Evolutionary conservation across 2,329 filamentous ascomycete genomes (phyloP).

Genomic region (Akanthomyces lecanii): DNA sequence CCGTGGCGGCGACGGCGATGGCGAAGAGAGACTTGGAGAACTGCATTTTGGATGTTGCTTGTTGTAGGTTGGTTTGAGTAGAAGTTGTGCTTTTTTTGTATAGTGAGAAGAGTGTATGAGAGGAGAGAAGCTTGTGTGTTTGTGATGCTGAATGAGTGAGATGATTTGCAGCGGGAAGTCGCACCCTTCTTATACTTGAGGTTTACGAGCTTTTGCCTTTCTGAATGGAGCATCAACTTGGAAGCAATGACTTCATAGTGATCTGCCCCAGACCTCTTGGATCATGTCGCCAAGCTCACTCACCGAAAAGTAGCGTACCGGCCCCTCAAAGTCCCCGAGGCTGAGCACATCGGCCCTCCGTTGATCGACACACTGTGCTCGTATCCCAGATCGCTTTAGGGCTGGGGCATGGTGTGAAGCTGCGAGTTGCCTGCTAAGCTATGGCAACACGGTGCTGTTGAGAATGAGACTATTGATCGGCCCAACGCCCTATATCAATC

Average conservation of each 20-base stretch:
- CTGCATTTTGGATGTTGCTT: slow-evolving; percentile 36
- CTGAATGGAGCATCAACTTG: background rate
- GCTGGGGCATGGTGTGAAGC: background rate
- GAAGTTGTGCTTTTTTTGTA: slow-evolving; percentile 1
- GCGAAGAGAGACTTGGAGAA: slow-evolving; percentile 37
- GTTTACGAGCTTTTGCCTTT: background rate
- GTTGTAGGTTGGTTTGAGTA: slow-evolving; percentile 11
- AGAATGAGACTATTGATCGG: background rate
- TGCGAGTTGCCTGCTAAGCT: background rate
- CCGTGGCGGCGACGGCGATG: slow-evolving; percentile 32
- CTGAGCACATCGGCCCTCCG: background rate
- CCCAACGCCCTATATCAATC: too few relatives aligned
- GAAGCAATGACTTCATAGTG: background rate
- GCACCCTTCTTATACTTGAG: slow-evolving; percentile 1
- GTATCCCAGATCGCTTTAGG: slow-evolving; percentile 5
- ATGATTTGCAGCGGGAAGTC: background rate
- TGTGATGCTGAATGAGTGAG: background rate
- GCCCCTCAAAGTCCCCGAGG: background rate
- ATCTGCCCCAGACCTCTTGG: background rate
- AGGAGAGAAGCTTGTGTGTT: background rate
- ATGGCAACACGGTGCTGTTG: too few relatives aligned
- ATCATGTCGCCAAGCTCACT: background rate
- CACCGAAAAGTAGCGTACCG: background rate
- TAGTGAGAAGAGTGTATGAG: background rate
- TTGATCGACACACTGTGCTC: slow-evolving; percentile 2